These are phyloP conservation scores for Mycosphaerella arachidis DNA, from an alignment of 2,329 filamentous ascomycete genomes.

Conservation along the genomic window DNA sequence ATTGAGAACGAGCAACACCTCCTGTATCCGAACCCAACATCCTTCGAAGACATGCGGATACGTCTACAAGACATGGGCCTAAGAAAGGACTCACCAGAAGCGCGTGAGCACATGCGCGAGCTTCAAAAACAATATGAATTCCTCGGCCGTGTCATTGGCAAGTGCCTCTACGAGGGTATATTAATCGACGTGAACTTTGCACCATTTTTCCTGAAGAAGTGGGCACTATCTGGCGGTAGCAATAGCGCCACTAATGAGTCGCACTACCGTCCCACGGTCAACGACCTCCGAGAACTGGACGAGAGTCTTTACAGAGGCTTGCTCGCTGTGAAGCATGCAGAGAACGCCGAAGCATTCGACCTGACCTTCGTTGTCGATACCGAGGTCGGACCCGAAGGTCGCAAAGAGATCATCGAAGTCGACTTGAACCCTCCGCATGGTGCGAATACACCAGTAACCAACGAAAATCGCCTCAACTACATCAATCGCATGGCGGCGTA, in stretches of 20 bases:
- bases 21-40: conserved; percentile 80
- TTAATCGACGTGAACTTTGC: conserved; percentile 90
- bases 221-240: conserved; percentile 69
- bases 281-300: conserved; percentile 89
- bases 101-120: conserved; percentile 12
- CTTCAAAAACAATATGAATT: conserved; percentile 80
- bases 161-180: conserved; percentile 96
- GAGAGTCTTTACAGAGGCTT: conserved; percentile 86
- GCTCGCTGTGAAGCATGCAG: conserved; percentile 74
- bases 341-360: conserved; percentile 71
- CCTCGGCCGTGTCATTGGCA: conserved; percentile 84
- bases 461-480: conserved; percentile 89
- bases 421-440: conserved; percentile 70
- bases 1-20: conserved; percentile 78
- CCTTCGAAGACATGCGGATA: conserved; percentile 25
- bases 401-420: conserved; percentile 60
- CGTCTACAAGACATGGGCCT: conserved; percentile 8
- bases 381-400: conserved; percentile 40
- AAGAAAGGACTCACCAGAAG: conserved; percentile 8
- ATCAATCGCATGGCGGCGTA: conserved; percentile 88
- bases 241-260: conserved; percentile 61
- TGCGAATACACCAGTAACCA: conserved; percentile 73
- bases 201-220: conserved; percentile 93
- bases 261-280: conserved; percentile 84
- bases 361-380: conserved; percentile 90